Percentiles rank a stretch among this genome's conserved stretches.
phyloP scores from a whole-genome alignment of 2,329 filamentous ascomycete species.

The Metarhizium rileyi region DNA sequence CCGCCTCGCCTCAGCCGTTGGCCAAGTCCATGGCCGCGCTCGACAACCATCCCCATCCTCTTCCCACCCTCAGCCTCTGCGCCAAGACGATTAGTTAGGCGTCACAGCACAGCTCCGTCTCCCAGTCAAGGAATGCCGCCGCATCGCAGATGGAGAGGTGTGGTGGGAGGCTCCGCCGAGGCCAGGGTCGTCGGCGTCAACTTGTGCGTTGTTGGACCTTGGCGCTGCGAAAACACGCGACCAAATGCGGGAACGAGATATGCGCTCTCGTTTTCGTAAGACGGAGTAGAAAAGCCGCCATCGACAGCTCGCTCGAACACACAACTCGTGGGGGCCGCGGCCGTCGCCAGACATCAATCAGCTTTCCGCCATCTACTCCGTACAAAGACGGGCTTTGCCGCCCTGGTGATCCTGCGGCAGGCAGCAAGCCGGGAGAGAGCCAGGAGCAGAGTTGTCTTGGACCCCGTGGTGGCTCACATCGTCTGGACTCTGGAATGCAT shows the following conservation, averaged over 20 bases:
- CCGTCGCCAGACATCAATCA: neutral
- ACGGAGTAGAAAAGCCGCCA: too few relatives aligned
- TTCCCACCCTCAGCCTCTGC: too few relatives aligned
- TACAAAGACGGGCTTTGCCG: neutral
- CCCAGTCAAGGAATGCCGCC: neutral
- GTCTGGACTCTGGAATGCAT: too few relatives aligned
- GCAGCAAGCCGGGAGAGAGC: too few relatives aligned
- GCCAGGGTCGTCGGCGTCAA: too few relatives aligned
- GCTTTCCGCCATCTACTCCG: neutral
- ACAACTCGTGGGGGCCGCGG: neutral
- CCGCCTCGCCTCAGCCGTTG: too few relatives aligned
- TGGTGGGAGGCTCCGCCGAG: neutral
- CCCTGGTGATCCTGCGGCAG: too few relatives aligned
- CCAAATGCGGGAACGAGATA: neutral
- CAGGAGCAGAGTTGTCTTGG: too few relatives aligned
- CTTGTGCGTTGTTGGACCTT: neutral
- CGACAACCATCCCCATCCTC: neutral
- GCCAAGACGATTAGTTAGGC: neutral
- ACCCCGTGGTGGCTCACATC: too few relatives aligned
- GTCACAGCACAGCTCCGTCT: neutral
- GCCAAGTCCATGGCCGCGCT: too few relatives aligned
- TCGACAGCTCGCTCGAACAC: too few relatives aligned
- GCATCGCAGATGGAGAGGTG: neutral
- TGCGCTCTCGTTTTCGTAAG: too few relatives aligned
- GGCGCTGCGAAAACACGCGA: neutral